Evolutionary conservation across 768 basidiomycete species (phyloP).

Genomic region (Mycena venus): DNA sequence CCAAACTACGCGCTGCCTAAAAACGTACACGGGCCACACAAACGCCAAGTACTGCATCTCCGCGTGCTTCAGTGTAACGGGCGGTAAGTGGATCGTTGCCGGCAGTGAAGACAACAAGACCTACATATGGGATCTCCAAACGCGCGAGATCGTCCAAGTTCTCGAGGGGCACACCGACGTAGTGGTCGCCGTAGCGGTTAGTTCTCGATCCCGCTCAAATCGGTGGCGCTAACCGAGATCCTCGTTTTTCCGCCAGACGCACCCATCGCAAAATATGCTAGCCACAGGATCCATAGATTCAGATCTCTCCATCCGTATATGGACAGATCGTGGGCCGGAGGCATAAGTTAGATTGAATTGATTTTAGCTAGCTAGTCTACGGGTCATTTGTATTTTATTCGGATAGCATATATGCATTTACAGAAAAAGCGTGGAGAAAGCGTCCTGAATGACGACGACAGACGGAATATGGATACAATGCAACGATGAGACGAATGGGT

Average conservation of each 20-base stretch:
- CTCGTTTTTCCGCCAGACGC: constrained; percentile 68
- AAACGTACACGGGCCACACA: constrained; percentile 88
- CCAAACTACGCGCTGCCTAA: constrained; percentile 89
- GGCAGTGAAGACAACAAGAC: constrained; percentile 93
- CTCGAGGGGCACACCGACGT: constrained; percentile 84
- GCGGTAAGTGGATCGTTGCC: constrained; percentile 90
- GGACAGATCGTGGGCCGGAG: no score
- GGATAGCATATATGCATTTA: constrained; percentile 32
- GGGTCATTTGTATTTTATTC: constrained; percentile 21
- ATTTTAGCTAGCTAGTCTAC: constrained; percentile 11
- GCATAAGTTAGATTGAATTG: constrained; percentile 10
- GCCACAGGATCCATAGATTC: constrained; percentile 90
- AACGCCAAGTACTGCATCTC: constrained; percentile 90
- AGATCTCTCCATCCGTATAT: constrained; percentile 76
- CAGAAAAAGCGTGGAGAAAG: constrained; percentile 25
- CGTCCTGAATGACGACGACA: constrained; percentile 3
- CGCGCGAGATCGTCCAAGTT: constrained; percentile 85
- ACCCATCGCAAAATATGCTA: constrained; percentile 88
- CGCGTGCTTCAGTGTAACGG: constrained; percentile 87
- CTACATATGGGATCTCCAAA: constrained; percentile 93
- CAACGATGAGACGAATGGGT: constrained; percentile 2
- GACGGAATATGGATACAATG: constrained; percentile 23
- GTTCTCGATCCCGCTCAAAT: constrained; percentile 35
- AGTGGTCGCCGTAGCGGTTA: constrained; percentile 85
- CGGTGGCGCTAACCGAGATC: constrained; percentile 18